Base-by-base conservation (phyloP, 106 monocot genomes). In the Dendrobium officinale region DNA sequence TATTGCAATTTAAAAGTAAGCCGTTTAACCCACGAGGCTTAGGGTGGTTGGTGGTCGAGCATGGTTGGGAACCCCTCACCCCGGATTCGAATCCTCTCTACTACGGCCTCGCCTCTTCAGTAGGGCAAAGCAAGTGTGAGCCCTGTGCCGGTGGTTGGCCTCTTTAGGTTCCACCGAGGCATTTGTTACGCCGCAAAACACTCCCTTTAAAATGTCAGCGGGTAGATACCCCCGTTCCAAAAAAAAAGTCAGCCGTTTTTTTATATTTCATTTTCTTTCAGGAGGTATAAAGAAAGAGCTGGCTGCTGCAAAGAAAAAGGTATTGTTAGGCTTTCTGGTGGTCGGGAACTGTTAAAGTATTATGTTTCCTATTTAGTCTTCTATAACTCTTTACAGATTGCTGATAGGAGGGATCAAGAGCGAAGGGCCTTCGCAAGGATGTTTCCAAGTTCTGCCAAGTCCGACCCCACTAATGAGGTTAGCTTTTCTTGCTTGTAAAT, bases 251-350 rank as follows among this genome's bases (percentile, higher is more conserved):
- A 70, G 6, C 77, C 2, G 49, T 54, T 77, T 8, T 47, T 77
- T 74, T 19, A 18, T 74, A 19, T 54, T 77, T 40, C 24, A 59
- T 41, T 58, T 78, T 9, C 56, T 77, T 77, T 59, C 75, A 95
- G 95, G 86, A 19, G 89, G 86, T 72, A 91, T 95, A 75, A 95
- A 92, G 77, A 85, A 88, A 74, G 92, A 95, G 80, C 91, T 91
- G 72, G 84, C 87, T 80, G 88, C 87, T 80, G 89, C 89, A 68
- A 95, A 86, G 73, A 95, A 89, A 58, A 95, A 86, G 95, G 95
- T 92, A 15, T 42, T 83, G 4, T 0, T 4, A 42, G 4, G 72
- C 9, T 37, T 51, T 55, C 54, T 54, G 13, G 16, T 16, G 51
- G 55, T 33, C 29, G 44, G n/a, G 7, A 15, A 18, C 9, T 19